These are phyloP conservation scores for Bothriochloa decipiens DNA, from an alignment of 176 grass and related monocot genomes.

Conservation along the genomic window DNA sequence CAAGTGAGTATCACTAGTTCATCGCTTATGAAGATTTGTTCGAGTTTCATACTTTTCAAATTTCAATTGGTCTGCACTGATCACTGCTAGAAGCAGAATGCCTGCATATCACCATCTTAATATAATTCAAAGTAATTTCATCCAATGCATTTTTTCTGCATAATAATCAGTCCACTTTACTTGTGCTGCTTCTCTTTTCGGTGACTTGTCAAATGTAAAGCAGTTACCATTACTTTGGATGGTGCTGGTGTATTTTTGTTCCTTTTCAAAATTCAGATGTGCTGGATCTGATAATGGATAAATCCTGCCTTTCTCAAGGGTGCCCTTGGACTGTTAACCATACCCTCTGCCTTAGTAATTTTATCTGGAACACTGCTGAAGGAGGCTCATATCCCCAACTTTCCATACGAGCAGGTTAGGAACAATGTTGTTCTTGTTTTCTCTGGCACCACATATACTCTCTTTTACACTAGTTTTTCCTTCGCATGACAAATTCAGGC, in stretches of 20 bases:
- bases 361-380: conserved; percentile 77
- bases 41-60: not conserved
- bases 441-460: conserved; percentile 20
- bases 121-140: conserved; percentile 6
- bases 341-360: conserved; percentile 65
- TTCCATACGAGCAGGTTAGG: conserved; percentile 65
- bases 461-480: conserved; percentile 21
- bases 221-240: conserved; percentile 6
- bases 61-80: not conserved
- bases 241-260: conserved; percentile 7
- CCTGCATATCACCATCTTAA: not conserved
- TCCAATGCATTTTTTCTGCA: not conserved
- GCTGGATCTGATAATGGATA: conserved; percentile 39
- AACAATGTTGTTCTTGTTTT: not conserved
- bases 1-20: conserved; percentile 58
- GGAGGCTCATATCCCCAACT: conserved; percentile 55
- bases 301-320: conserved; percentile 64
- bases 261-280: not conserved
- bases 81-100: not conserved
- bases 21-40: not conserved
- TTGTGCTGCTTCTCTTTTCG: conserved; percentile 35
- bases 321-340: conserved; percentile 71
- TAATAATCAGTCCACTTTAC: not conserved
- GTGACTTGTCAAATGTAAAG: not conserved
- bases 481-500: conserved; percentile 51